Evolutionary conservation across 208 protist species (phyloP).

Genomic region (Trichomonas vaginalis): DNA sequence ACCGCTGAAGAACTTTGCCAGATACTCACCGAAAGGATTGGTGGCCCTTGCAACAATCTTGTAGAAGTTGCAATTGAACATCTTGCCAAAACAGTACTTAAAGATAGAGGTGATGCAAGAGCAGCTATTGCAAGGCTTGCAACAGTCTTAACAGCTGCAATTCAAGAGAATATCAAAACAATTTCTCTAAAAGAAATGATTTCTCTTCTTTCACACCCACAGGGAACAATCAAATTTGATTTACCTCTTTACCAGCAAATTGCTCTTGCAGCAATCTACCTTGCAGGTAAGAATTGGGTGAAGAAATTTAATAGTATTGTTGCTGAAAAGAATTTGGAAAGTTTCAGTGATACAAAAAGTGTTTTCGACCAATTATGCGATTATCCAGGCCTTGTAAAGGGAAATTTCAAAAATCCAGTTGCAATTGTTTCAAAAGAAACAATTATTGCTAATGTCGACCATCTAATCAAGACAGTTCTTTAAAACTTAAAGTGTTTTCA

Average conservation of each 20-base stretch:
- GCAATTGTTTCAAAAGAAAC: not conserved
- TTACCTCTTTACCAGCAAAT: not conserved
- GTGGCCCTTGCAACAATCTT: not conserved
- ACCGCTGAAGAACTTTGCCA: not conserved
- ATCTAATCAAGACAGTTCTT: not conserved
- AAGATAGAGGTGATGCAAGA: not conserved
- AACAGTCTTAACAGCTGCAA: not conserved
- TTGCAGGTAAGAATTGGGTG: not conserved
- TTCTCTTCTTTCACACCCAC: not conserved
- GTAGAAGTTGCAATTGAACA: not conserved
- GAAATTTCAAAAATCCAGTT: not conserved
- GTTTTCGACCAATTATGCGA: not conserved
- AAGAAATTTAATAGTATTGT: not conserved
- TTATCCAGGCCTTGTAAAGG: not conserved
- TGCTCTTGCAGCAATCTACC: not conserved
- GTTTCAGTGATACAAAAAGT: not conserved
- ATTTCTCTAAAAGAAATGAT: not conserved
- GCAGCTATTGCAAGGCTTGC: not conserved
- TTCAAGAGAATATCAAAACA: not conserved
- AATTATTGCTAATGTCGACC: not conserved
- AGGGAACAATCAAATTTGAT: not conserved
- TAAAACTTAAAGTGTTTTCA: no score
- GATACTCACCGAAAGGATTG: not conserved
- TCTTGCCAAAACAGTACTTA: not conserved
- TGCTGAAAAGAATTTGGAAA: not conserved